Percentiles rank a stretch among this genome's conserved stretches.
Evolutionary conservation across 768 basidiomycete species (phyloP).

Genomic region (Leucogyrophana mollusca): DNA sequence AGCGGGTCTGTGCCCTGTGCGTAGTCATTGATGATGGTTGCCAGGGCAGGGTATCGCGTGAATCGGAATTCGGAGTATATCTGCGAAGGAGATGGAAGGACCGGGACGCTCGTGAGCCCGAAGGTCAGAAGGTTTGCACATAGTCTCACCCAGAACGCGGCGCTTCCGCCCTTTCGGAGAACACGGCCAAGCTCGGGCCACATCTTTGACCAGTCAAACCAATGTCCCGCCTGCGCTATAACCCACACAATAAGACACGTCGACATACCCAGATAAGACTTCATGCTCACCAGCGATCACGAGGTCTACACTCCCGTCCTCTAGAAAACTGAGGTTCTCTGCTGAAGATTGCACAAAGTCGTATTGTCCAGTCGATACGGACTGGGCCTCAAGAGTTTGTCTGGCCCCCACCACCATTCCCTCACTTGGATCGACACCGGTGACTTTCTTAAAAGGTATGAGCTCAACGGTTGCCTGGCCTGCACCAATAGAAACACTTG

Average conservation of each 20-base stretch:
- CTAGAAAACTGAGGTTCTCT: slow-evolving; percentile 53
- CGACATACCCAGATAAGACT: neutral
- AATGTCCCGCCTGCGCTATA: slow-evolving; percentile 75
- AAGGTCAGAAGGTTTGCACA: neutral
- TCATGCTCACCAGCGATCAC: slow-evolving; percentile 59
- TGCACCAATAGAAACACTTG: too few relatives aligned
- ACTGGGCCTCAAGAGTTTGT: slow-evolving; percentile 19
- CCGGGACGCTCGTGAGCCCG: too few relatives aligned
- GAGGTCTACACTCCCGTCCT: slow-evolving; percentile 59
- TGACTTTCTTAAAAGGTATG: slow-evolving; percentile 52
- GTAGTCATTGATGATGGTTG: slow-evolving; percentile 60
- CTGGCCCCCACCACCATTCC: slow-evolving; percentile 66
- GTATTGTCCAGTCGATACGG: slow-evolving; percentile 17
- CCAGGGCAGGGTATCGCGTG: slow-evolving; percentile 52
- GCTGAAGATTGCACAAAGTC: slow-evolving; percentile 41
- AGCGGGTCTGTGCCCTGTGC: slow-evolving; percentile 51
- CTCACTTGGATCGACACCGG: slow-evolving; percentile 73
- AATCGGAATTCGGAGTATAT: slow-evolving; percentile 71
- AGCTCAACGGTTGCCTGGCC: slow-evolving; percentile 71
- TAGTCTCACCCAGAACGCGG: slow-evolving; percentile 69
- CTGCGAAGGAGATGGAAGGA: too few relatives aligned
- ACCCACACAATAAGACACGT: neutral
- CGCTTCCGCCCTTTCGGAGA: slow-evolving; percentile 59
- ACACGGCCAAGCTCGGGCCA: slow-evolving; percentile 70
- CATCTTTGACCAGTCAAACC: slow-evolving; percentile 73